Conservation (phyloP, 1,284 basidiomycete species). For the Hortiboletus rubellus region DNA sequence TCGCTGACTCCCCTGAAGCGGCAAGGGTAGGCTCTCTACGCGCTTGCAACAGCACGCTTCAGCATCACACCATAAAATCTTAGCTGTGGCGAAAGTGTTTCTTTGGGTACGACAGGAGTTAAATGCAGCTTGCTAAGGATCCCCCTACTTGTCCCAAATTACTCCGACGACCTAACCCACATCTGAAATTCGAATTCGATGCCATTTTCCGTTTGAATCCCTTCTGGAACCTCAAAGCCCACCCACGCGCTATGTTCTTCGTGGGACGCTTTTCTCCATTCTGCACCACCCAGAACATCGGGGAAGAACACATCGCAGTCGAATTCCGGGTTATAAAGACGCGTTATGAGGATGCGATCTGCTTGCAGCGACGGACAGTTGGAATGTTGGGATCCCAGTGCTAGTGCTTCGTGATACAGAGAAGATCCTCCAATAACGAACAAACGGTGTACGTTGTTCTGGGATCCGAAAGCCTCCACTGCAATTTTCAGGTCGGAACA, state of each 20-base stretch:
- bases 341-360: conserved; percentile 85
- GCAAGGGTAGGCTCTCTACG: conserved; percentile 48
- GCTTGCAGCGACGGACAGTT: conserved; percentile 45
- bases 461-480: conserved; percentile 16
- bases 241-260: conserved; percentile 71
- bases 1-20: conserved; percentile 44
- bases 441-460: conserved; percentile 43
- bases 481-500: conserved; percentile 23
- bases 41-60: not conserved
- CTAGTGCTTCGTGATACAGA: conserved; percentile 74
- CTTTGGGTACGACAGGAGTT: conserved; percentile 1
- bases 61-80: not conserved
- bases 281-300: conserved; percentile 53
- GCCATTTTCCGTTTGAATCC: conserved; percentile 78
- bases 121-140: conserved; percentile 4
- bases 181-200: conserved; percentile 89
- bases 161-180: conserved; percentile 57
- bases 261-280: conserved; percentile 64
- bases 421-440: conserved; percentile 94
- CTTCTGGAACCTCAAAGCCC: conserved; percentile 72
- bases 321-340: conserved; percentile 74
- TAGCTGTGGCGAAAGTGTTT: not conserved
- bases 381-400: conserved; percentile 31
- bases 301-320: conserved; percentile 89
- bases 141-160: not conserved